Percentiles rank a stretch among this genome's conserved stretches.
phyloP scores from a whole-genome alignment of 345 rosid genomes.

The Salix viminalis region DNA sequence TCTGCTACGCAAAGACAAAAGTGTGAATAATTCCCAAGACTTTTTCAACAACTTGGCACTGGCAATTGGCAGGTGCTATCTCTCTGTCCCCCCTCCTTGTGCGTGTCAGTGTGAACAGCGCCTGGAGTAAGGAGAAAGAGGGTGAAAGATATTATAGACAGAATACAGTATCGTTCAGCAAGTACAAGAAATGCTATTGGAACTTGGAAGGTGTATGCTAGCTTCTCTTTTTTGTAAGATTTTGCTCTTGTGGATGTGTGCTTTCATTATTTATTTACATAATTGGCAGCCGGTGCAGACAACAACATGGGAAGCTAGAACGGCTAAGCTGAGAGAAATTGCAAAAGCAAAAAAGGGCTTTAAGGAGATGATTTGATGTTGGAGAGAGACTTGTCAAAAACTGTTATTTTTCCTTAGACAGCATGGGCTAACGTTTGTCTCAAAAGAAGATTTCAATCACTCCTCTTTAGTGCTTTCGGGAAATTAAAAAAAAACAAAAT shows the following conservation, averaged over 20 bases:
- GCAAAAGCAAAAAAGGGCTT: neutral
- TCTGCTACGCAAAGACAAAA: neutral
- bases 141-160: constrained; percentile 8
- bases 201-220: neutral
- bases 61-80: constrained; percentile 9
- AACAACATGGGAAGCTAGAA: constrained; percentile 4
- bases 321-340: neutral
- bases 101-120: constrained; percentile 24
- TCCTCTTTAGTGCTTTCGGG: constrained; percentile 4
- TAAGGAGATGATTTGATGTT: constrained; percentile 10
- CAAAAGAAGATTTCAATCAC: constrained; percentile 28
- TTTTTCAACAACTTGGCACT: neutral
- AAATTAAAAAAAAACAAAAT: too few species aligned
- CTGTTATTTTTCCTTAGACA: constrained; percentile 9
- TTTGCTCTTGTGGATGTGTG: neutral
- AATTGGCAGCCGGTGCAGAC: neutral
- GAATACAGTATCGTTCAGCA: neutral
- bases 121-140: constrained; percentile 1
- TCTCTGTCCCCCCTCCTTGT: constrained; percentile 6
- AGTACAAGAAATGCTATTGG: neutral
- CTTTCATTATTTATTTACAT: neutral
- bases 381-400: constrained; percentile 13
- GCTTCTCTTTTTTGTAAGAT: neutral
- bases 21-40: neutral
- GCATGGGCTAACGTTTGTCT: constrained; percentile 10